Conservation (phyloP, 257 asterid species). For the Mentha longifolia region DNA sequence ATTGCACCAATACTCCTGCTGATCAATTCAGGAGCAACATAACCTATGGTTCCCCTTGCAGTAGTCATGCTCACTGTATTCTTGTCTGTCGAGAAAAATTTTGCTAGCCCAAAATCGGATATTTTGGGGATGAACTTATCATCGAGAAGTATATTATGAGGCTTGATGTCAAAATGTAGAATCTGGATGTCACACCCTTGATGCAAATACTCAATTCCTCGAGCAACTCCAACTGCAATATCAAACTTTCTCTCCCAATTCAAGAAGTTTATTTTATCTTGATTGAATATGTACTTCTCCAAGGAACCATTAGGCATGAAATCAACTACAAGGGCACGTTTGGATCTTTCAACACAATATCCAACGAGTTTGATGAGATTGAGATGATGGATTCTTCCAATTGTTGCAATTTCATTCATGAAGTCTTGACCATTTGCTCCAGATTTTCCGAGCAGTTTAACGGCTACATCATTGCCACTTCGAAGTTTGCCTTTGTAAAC, state of each 20-base stretch:
- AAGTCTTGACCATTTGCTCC: neutral
- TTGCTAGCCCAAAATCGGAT: neutral
- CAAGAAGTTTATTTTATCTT: neutral
- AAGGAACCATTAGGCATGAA: slow-evolving; percentile 1
- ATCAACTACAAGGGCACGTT: neutral
- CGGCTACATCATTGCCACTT: neutral
- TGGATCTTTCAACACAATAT: neutral
- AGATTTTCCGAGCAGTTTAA: neutral
- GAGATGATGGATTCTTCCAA: neutral
- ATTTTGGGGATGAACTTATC: neutral
- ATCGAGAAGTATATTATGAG: neutral
- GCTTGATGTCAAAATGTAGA: neutral
- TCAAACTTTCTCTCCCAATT: neutral
- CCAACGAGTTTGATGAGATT: neutral
- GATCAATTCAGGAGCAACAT: slow-evolving; percentile 11
- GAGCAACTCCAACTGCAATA: neutral
- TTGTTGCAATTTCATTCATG: neutral
- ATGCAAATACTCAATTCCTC: neutral
- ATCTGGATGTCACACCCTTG: neutral
- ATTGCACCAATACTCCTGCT: neutral
- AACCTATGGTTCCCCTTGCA: slow-evolving; percentile 33
- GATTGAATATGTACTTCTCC: neutral
- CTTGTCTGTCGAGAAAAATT: neutral
- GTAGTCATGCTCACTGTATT: slow-evolving; percentile 17
- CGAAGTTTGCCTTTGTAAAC: neutral